These are phyloP conservation scores for Penicillium antarcticum DNA, from an alignment of 495 filamentous ascomycete genomes.

Conservation along the genomic window DNA sequence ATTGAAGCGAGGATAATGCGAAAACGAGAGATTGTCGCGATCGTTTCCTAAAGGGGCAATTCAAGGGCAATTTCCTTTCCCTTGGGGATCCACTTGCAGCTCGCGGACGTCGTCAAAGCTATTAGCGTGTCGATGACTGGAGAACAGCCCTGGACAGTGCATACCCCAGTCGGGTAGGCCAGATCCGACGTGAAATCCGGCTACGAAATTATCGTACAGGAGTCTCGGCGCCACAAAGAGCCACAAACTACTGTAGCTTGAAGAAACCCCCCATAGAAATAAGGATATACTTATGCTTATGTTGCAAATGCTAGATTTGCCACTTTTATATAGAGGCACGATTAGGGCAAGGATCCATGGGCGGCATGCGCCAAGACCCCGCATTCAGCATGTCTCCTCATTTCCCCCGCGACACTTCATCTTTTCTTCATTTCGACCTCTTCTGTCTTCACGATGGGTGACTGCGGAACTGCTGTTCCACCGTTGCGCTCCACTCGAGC, in stretches of 20 bases:
- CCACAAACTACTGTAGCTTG: not conserved
- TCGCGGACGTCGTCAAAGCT: not conserved
- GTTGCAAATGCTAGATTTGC: not conserved
- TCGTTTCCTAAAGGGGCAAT: constrained; percentile 13
- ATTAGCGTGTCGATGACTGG: not conserved
- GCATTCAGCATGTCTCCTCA: constrained; percentile 1
- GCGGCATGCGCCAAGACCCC: constrained; percentile 1
- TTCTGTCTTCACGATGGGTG: constrained; percentile 31
- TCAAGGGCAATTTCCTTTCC: not conserved
- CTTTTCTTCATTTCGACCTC: constrained; percentile 1
- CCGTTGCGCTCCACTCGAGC: constrained; percentile 11
- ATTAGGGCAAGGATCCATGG: not conserved
- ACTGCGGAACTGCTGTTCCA: constrained; percentile 29
- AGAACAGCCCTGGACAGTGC: not conserved
- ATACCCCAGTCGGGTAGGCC: no score
- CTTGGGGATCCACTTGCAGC: not conserved
- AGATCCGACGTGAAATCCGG: not conserved
- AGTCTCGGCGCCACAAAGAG: not conserved
- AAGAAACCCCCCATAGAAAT: not conserved
- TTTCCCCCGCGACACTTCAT: not conserved
- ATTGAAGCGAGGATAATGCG: not conserved
- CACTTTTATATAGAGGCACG: not conserved
- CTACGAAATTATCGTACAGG: not conserved
- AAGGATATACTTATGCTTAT: not conserved
- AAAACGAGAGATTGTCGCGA: constrained; percentile 8